These are phyloP conservation scores for Verticillium nonalfalfae DNA, from an alignment of 2,329 filamentous ascomycete species.

Conservation along the genomic window DNA sequence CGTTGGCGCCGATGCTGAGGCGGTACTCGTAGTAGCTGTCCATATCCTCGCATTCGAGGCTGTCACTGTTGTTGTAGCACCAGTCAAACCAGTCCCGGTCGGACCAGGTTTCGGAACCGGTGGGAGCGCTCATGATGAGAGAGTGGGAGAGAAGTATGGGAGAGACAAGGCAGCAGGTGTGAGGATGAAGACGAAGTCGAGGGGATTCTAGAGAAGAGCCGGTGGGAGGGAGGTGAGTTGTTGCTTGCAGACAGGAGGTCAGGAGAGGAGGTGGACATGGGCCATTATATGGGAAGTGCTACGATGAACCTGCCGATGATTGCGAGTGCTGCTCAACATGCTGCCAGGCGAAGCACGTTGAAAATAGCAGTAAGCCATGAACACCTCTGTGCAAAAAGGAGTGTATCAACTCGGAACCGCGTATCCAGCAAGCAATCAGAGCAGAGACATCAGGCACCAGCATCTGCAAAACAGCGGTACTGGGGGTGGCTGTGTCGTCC, in stretches of 20 bases:
- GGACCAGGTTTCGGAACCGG: constrained; percentile 11
- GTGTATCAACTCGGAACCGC: not conserved
- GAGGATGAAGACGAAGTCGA: not conserved
- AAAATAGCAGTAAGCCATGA: not conserved
- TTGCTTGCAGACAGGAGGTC: too few species aligned
- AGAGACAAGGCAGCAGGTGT: not conserved
- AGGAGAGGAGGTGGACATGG: too few species aligned
- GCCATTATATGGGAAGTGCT: too few species aligned
- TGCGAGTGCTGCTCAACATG: too few species aligned
- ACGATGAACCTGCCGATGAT: too few species aligned
- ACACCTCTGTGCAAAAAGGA: too few species aligned
- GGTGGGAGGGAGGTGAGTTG: not conserved
- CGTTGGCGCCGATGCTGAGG: constrained; percentile 47
- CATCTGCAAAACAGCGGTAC: not conserved
- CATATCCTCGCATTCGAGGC: constrained; percentile 22
- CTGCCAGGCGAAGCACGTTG: not conserved
- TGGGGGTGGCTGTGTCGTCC: not conserved
- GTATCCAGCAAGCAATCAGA: not conserved
- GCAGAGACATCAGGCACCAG: not conserved
- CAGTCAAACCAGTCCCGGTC: constrained; percentile 6
- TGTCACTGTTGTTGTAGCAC: constrained; percentile 21
- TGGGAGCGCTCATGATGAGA: not conserved
- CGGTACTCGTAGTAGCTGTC: constrained; percentile 43
- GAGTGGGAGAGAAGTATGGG: not conserved
- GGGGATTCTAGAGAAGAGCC: not conserved